Evolutionary conservation across 306 rosid genomes (phyloP).

Genomic region (Cyamopsis tetragonoloba): DNA sequence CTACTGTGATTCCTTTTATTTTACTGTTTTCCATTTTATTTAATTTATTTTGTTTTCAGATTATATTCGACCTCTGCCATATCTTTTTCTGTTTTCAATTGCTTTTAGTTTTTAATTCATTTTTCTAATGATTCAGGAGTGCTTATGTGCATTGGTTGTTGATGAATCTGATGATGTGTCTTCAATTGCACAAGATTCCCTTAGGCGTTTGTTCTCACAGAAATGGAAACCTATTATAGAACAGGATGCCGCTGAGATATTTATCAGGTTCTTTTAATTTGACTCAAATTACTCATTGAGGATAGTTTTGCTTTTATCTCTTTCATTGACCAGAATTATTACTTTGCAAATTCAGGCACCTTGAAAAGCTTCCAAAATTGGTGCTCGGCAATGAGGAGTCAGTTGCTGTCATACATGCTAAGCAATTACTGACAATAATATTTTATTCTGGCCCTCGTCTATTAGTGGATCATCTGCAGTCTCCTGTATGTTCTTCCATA

Average conservation of each 20-base stretch:
- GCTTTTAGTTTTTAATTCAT: constrained; percentile 15
- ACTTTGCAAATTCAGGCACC: constrained; percentile 51
- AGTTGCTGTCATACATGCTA: constrained; percentile 66
- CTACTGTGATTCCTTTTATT: constrained; percentile 5
- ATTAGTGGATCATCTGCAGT: constrained; percentile 71
- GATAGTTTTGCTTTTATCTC: constrained; percentile 3
- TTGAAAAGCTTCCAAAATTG: constrained; percentile 86
- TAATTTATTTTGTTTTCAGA: constrained; percentile 3
- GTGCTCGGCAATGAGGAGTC: constrained; percentile 82
- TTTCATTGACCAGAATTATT: constrained; percentile 15
- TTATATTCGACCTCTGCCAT: constrained; percentile 13
- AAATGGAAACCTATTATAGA: constrained; percentile 42
- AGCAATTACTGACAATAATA: constrained; percentile 62
- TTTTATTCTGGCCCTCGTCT: constrained; percentile 88
- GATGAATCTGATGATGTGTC: constrained; percentile 81
- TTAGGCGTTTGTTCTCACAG: constrained; percentile 47
- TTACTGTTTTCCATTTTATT: neutral
- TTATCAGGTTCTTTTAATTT: constrained; percentile 54
- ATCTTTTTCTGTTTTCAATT: constrained; percentile 19
- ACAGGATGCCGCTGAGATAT: constrained; percentile 56
- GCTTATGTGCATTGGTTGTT: constrained; percentile 69
- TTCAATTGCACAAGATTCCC: constrained; percentile 65
- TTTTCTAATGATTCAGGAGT: constrained; percentile 62
- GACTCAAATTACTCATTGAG: constrained; percentile 9
- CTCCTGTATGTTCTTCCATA: constrained; percentile 61